phyloP scores from a whole-genome alignment of 1,284 basidiomycete species.

The Prillingera fragicola region DNA sequence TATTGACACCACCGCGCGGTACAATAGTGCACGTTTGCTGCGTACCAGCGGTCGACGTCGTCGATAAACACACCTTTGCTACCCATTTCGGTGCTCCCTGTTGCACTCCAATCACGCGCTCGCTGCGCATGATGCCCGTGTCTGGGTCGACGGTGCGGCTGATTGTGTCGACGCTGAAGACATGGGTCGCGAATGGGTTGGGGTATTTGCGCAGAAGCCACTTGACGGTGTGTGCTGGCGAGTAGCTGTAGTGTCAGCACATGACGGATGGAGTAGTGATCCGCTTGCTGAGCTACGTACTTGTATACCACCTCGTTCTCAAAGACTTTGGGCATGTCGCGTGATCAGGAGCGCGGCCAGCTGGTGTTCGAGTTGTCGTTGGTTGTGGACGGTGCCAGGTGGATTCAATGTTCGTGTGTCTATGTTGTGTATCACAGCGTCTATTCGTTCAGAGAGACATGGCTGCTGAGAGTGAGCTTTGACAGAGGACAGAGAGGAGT shows the following conservation, averaged over 20 bases:
- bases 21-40: not conserved
- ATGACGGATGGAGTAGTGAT: not conserved
- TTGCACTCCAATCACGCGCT: slow-evolving; percentile 45
- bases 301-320: slow-evolving; percentile 21
- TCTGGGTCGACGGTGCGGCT: slow-evolving; percentile 73
- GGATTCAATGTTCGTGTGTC: not conserved
- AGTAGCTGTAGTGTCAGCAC: slow-evolving; percentile 55
- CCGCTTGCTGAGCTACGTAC: not conserved
- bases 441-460: no score
- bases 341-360: no score
- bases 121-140: slow-evolving; percentile 79
- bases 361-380: no score
- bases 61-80: slow-evolving; percentile 36
- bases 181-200: slow-evolving; percentile 86
- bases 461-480: no score
- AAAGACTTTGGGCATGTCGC: slow-evolving; percentile 21
- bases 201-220: slow-evolving; percentile 95
- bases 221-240: slow-evolving; percentile 78
- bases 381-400: not conserved
- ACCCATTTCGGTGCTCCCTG: slow-evolving; percentile 50
- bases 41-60: not conserved
- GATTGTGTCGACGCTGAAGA: slow-evolving; percentile 82
- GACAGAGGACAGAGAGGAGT: no score
- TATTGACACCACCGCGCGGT: not conserved
- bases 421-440: no score